Percentiles rank a stretch among this genome's conserved stretches.
Conservation (phyloP, 306 rosid species). For the Cucurbita argyrosperma region DNA sequence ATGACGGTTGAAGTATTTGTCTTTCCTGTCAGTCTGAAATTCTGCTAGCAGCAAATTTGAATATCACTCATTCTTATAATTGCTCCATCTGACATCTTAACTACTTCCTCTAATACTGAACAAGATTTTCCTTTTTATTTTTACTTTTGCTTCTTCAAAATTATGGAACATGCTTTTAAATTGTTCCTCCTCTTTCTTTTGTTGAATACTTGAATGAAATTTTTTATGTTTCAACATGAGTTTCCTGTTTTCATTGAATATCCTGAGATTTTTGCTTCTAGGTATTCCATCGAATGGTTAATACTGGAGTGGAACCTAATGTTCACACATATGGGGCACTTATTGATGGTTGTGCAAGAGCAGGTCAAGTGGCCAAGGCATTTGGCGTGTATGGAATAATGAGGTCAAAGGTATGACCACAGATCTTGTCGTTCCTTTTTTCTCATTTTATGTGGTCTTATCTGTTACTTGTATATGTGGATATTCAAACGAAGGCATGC, state of each 20-base stretch:
- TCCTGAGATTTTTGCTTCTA: constrained; percentile 10
- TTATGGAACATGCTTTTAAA: background rate
- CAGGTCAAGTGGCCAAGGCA: constrained; percentile 94
- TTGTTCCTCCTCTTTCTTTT: background rate
- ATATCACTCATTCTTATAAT: background rate
- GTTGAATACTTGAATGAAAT: background rate
- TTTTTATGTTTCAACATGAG: constrained; percentile 4
- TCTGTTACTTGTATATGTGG: background rate
- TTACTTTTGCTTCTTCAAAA: background rate
- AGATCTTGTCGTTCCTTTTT: constrained; percentile 3
- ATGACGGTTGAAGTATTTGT: background rate
- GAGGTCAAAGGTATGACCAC: constrained; percentile 83
- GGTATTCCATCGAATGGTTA: constrained; percentile 93
- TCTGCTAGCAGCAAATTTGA: background rate
- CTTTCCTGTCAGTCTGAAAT: background rate
- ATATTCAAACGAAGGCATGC: background rate
- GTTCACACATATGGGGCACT: constrained; percentile 90
- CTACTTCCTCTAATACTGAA: background rate
- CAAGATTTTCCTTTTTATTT: background rate
- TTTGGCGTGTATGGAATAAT: constrained; percentile 94
- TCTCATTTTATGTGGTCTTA: background rate
- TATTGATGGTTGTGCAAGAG: constrained; percentile 96
- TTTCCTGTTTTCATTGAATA: constrained; percentile 5
- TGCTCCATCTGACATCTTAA: background rate
- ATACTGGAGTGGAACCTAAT: constrained; percentile 77